Conservation (phyloP, 768 basidiomycete genomes). For the Glaciozyma antarctica region DNA sequence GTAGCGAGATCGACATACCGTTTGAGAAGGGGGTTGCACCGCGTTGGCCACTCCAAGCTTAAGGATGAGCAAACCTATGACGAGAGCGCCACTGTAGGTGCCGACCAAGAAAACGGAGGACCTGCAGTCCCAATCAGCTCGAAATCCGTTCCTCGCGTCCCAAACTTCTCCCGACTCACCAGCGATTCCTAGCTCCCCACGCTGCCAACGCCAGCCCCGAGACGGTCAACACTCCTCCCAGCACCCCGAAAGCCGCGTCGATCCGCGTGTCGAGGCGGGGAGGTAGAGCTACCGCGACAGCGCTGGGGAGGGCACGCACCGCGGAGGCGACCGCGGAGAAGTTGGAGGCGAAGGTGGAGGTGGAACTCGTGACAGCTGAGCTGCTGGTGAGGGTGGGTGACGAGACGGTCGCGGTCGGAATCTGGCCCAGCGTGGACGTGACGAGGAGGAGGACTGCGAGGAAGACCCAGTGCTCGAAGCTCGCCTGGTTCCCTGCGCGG, state of each 20-base stretch:
- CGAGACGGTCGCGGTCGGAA: no score
- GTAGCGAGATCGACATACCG: no score
- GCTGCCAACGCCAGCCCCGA: slow-evolving; percentile 83
- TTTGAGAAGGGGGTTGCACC: slow-evolving; percentile 65
- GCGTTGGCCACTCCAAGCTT: slow-evolving; percentile 74
- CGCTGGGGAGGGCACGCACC: no score
- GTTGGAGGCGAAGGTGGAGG: no score
- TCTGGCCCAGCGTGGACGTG: no score
- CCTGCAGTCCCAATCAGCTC: neutral
- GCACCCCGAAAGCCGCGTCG: slow-evolving; percentile 12
- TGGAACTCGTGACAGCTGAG: no score
- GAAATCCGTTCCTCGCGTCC: neutral
- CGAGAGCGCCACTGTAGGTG: slow-evolving; percentile 76
- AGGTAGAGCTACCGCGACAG: neutral
- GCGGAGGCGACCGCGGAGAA: no score
- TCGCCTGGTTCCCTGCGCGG: no score
- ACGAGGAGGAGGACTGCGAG: no score
- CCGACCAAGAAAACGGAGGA: slow-evolving; percentile 74
- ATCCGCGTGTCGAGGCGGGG: slow-evolving; percentile 4
- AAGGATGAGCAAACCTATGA: slow-evolving; percentile 77
- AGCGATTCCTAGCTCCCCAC: slow-evolving; percentile 91
- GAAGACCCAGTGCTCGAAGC: no score
- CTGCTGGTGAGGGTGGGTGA: no score
- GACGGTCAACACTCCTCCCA: slow-evolving; percentile 66
- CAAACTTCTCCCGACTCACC: slow-evolving; percentile 51